Evolutionary conservation across 108 stramenopile species (phyloP).

Genomic region (Parmales sp.): DNA sequence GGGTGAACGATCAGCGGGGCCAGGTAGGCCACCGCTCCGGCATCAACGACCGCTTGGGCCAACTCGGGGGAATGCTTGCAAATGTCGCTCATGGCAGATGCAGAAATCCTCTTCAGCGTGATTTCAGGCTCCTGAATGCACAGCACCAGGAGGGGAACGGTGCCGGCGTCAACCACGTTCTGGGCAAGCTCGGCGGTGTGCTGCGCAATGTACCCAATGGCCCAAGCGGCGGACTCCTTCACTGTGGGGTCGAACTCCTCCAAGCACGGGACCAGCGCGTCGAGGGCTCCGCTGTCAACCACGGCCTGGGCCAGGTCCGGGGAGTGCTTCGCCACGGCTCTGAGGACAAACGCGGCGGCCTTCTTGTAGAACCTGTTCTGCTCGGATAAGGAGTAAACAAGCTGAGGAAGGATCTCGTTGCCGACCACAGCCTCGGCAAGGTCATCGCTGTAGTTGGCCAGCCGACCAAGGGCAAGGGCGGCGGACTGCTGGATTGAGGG

Average conservation of each 20-base stretch:
- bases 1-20: conserved; percentile 53
- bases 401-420: conserved; percentile 56
- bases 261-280: conserved; percentile 49
- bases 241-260: conserved; percentile 62
- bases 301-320: conserved; percentile 59
- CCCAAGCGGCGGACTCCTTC: conserved; percentile 60
- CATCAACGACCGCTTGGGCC: conserved; percentile 55
- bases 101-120: conserved; percentile 55
- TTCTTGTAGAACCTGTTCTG: conserved; percentile 62
- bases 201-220: conserved; percentile 60
- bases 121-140: conserved; percentile 67
- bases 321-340: conserved; percentile 58
- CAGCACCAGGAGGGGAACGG: conserved; percentile 52
- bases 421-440: conserved; percentile 57
- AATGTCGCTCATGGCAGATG: conserved; percentile 51
- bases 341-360: conserved; percentile 52
- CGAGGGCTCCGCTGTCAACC: conserved; percentile 50
- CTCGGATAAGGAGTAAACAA: conserved; percentile 57
- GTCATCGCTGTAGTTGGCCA: conserved; percentile 54
- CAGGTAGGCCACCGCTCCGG: conserved; percentile 57
- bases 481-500: conserved; percentile 50
- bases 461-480: conserved; percentile 46
- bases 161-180: conserved; percentile 54
- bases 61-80: conserved; percentile 65
- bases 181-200: conserved; percentile 54